A percentile compares a stretch with the other conserved stretches of the same genome.
These are phyloP conservation scores for Cryphonectria radicalis DNA, from an alignment of 2,329 filamentous ascomycete species.

Conservation along the genomic window DNA sequence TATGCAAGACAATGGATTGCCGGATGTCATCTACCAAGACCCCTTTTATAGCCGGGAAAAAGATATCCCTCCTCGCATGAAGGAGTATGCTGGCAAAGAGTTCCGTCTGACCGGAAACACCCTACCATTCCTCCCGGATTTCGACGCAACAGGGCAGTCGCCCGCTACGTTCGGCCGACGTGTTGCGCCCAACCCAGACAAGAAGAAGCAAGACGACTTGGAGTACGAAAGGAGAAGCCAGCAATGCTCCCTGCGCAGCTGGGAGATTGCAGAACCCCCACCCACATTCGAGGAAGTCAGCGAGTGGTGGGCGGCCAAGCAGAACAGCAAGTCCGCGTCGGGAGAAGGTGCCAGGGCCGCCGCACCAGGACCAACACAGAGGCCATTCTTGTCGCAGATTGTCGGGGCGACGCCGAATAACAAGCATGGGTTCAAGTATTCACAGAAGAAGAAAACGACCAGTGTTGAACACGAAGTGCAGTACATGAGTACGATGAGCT, in stretches of 20 bases:
- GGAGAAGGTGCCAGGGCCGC: constrained; percentile 31
- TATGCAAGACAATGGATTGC: constrained; percentile 60
- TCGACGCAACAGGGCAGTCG: constrained; percentile 67
- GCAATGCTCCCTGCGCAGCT: constrained; percentile 67
- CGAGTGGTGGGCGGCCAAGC: constrained; percentile 63
- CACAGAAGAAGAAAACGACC: constrained; percentile 73
- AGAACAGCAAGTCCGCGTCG: constrained; percentile 31
- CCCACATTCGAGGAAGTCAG: constrained; percentile 73
- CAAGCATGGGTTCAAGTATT: constrained; percentile 83
- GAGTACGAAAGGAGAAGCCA: constrained; percentile 56
- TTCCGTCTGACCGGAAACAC: constrained; percentile 78
- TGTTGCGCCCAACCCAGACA: constrained; percentile 51
- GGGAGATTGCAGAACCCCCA: constrained; percentile 76
- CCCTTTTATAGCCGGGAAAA: constrained; percentile 83
- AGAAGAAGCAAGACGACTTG: constrained; percentile 50
- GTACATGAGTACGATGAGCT: constrained; percentile 95
- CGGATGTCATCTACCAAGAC: constrained; percentile 78
- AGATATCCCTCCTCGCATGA: constrained; percentile 76
- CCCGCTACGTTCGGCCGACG: constrained; percentile 60
- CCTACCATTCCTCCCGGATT: constrained; percentile 78
- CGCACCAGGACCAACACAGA: constrained; percentile 33
- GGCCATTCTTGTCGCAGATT: constrained; percentile 74
- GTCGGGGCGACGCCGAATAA: constrained; percentile 85
- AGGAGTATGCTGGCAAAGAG: constrained; percentile 87
- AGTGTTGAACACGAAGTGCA: constrained; percentile 83